A percentile compares a stretch with the other conserved stretches of the same genome.
Evolutionary conservation across 345 rosid species (phyloP).

Genomic region (Linum usitatissimum): DNA sequence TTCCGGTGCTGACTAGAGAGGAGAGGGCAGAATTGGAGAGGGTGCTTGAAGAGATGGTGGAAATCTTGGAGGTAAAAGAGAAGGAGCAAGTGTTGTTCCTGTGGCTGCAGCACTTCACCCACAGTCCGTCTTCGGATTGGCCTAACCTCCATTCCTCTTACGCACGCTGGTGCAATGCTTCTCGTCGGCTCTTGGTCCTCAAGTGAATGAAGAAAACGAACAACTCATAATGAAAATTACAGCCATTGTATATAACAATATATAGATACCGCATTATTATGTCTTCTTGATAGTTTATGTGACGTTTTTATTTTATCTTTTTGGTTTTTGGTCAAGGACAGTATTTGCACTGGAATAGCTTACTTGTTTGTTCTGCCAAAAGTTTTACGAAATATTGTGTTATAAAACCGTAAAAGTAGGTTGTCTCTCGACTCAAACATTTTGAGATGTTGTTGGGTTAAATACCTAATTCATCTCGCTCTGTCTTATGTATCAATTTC

Average conservation of each 20-base stretch:
- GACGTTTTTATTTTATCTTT: no score
- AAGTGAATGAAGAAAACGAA: constrained; percentile 3
- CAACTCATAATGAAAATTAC: background rate
- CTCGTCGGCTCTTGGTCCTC: constrained; percentile 51
- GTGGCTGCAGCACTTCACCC: constrained; percentile 80
- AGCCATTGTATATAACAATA: no score
- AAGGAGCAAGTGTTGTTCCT: constrained; percentile 66
- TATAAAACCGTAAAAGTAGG: no score
- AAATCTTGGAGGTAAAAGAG: constrained; percentile 34
- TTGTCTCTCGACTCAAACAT: no score
- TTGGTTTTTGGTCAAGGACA: no score
- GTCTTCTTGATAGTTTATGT: no score
- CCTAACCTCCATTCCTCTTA: constrained; percentile 63
- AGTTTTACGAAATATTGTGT: no score
- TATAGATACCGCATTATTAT: background rate
- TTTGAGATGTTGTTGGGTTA: no score
- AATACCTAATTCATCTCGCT: no score
- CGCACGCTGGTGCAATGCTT: constrained; percentile 54
- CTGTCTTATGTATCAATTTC: no score
- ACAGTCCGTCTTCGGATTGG: constrained; percentile 68
- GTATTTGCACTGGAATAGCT: no score
- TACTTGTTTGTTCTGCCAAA: no score
- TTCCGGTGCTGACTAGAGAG: constrained; percentile 37
- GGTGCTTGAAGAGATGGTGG: constrained; percentile 49
- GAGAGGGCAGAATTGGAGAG: constrained; percentile 52